Evolutionary conservation across 2,329 filamentous ascomycete species (phyloP), one percentile per base, ranked within the genome.

Genomic region (Neoascochyta sp.): DNA sequence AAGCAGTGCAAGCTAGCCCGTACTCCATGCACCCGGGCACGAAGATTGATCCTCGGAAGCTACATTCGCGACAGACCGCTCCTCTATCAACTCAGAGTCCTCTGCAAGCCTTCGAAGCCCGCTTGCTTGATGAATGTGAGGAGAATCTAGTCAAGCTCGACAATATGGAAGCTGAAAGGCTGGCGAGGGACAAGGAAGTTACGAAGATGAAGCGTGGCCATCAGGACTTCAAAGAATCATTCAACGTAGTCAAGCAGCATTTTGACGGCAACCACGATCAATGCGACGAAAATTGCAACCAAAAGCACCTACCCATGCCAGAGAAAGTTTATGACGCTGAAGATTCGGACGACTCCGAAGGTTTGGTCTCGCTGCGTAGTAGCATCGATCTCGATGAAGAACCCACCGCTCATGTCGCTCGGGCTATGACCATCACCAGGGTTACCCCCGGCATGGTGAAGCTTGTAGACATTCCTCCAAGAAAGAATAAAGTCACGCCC

Each of bases 361-460:
- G 41, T 18, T 14, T 29, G 9, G 19, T 41, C n/a, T 45, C 40
- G 2, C 29, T 42, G n/a, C 8, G 39, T 12, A 43, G 38, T 18
- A 45, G 39, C 23, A 45, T 51, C 23, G 43, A 46, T 18, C 31
- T 43, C 5, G 40, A 48, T 7, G 44, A 52, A 28, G 44, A 54
- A 25, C 43, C 47, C 15, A 42, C 36, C 1, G 27, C 48, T 4
- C 36, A 43, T 10, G 27, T 29, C 12, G 51, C 43, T 9, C 34
- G 37, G 11, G 9, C 29, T 9, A 35, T 45, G 24, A 27, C 36
- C 0, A 32, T 42, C 22, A 48, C 29, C 5, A 29, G 30, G 9
- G 18, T 51, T 7, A 37, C 34, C 3, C 34, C 47, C 1, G 47
- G 45, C 5, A 39, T 36, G 32, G 44, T 50, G 22, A 53, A 47